A percentile compares a stretch with the other conserved stretches of the same genome.
These are phyloP conservation scores for Acacia confusa DNA, from an alignment of 306 rosid genomes.

Conservation along the genomic window DNA sequence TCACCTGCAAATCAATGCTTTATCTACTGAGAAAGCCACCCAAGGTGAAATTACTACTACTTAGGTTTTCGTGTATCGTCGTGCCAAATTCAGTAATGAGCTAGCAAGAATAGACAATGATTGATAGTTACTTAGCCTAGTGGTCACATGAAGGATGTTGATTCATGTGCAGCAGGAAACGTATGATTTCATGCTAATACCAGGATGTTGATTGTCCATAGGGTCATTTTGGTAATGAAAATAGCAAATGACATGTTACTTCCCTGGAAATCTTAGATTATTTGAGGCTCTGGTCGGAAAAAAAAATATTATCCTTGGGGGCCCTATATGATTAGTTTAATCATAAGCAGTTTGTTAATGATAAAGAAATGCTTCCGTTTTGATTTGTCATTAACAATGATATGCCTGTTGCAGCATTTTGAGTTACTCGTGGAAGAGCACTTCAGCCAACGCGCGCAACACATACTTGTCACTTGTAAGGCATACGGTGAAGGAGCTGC, in stretches of 20 bases:
- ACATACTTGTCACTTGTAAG: slow-evolving; percentile 69
- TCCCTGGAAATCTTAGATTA: not conserved
- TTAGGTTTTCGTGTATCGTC: slow-evolving; percentile 11
- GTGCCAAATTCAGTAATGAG: not conserved
- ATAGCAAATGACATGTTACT: not conserved
- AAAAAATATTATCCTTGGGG: not conserved
- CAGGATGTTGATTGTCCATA: not conserved
- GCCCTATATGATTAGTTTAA: not conserved
- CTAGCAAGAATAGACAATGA: not conserved
- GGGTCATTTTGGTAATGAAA: not conserved
- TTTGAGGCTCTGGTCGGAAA: not conserved
- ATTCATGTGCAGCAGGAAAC: not conserved
- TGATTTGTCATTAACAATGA: slow-evolving; percentile 27
- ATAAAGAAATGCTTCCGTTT: not conserved
- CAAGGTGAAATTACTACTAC: slow-evolving; percentile 49
- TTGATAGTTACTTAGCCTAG: not conserved
- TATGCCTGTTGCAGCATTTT: slow-evolving; percentile 66
- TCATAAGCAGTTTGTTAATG: slow-evolving; percentile 4
- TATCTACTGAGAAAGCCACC: slow-evolving; percentile 72
- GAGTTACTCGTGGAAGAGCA: slow-evolving; percentile 81
- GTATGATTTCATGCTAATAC: not conserved
- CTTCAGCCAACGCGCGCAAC: slow-evolving; percentile 52
- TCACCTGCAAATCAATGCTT: slow-evolving; percentile 83
- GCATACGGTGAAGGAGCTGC: slow-evolving; percentile 83
- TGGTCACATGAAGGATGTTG: slow-evolving; percentile 8